A percentile compares a stretch with the other conserved stretches of the same genome.
Evolutionary conservation across 1,284 basidiomycete species (phyloP).

Genomic region (Vanrija sp.): DNA sequence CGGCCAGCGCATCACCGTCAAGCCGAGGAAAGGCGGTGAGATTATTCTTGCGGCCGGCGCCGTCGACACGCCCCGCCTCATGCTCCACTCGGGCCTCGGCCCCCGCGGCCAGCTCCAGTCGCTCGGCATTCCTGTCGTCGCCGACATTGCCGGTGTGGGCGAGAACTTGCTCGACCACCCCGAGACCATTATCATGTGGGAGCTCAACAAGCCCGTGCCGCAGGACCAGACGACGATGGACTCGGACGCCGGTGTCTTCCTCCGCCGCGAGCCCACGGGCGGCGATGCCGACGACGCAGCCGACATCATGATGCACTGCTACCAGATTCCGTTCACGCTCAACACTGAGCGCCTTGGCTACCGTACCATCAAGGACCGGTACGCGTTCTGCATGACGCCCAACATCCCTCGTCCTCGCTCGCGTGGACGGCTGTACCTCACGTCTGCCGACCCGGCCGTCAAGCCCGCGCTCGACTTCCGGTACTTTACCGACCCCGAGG

Average conservation of each 20-base stretch:
- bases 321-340: constrained; percentile 21
- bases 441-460: constrained; percentile 6
- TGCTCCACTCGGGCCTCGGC: constrained; percentile 64
- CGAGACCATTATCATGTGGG: constrained; percentile 23
- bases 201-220: constrained; percentile 16
- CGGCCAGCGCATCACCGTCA: constrained; percentile 22
- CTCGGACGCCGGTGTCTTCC: constrained; percentile 18
- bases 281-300: constrained; percentile 9
- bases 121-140: constrained; percentile 52
- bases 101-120: constrained; percentile 56
- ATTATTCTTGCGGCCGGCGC: constrained; percentile 55
- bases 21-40: constrained; percentile 46
- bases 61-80: constrained; percentile 60
- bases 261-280: constrained; percentile 10
- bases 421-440: constrained; percentile 13
- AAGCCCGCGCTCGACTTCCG: constrained; percentile 22
- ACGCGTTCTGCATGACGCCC: constrained; percentile 23
- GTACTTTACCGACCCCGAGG: constrained; percentile 20
- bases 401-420: constrained; percentile 19
- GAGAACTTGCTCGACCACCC: constrained; percentile 65
- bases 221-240: constrained; percentile 19
- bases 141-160: constrained; percentile 61
- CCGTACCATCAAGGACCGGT: constrained; percentile 10
- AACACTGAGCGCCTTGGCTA: constrained; percentile 22
- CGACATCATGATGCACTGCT: constrained; percentile 24